Conservation (phyloP, 1,139 yeast species). For the Candida sp. region DNA sequence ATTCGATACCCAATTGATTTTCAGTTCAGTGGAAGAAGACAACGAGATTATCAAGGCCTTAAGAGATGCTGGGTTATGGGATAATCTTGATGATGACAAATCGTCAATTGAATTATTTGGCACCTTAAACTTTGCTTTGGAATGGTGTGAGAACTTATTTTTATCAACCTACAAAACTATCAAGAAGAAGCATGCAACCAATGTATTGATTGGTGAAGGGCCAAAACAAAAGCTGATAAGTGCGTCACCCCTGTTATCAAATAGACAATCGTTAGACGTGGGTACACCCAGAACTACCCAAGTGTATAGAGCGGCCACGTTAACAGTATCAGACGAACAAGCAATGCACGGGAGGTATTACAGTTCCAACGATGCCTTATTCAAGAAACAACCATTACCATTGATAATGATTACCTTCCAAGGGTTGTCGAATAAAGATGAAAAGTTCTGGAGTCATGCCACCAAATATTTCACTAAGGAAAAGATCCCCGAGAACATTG, state of each 20-base stretch:
- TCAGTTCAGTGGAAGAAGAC: conserved; percentile 70
- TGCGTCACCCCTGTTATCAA: conserved; percentile 9
- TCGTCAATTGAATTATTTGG: conserved; percentile 59
- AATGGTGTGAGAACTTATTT: conserved; percentile 95
- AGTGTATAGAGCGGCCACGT: conserved; percentile 60
- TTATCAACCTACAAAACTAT: conserved; percentile 57
- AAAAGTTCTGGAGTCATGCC: conserved; percentile 61
- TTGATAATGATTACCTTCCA: conserved; percentile 67
- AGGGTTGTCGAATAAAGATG: conserved; percentile 60
- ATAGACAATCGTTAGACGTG: conserved; percentile 13
- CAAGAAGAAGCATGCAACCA: conserved; percentile 15
- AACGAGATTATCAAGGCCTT: conserved; percentile 62
- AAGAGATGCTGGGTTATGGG: conserved; percentile 72
- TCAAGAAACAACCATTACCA: conserved; percentile 60
- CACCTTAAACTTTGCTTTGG: conserved; percentile 82
- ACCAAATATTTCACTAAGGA: conserved; percentile 52
- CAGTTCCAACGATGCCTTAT: conserved; percentile 21
- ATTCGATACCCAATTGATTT: conserved; percentile 65
- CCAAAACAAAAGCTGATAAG: conserved; percentile 2
- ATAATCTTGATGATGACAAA: conserved; percentile 24
- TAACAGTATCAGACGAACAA: conserved; percentile 45
- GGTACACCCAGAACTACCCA: conserved; percentile 68
- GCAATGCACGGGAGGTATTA: conserved; percentile 28
- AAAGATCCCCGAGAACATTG: conserved; percentile 45
- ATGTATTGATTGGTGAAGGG: conserved; percentile 7